phyloP scores from a whole-genome alignment of 805 yeast genomes.

The Candida succiphila region DNA sequence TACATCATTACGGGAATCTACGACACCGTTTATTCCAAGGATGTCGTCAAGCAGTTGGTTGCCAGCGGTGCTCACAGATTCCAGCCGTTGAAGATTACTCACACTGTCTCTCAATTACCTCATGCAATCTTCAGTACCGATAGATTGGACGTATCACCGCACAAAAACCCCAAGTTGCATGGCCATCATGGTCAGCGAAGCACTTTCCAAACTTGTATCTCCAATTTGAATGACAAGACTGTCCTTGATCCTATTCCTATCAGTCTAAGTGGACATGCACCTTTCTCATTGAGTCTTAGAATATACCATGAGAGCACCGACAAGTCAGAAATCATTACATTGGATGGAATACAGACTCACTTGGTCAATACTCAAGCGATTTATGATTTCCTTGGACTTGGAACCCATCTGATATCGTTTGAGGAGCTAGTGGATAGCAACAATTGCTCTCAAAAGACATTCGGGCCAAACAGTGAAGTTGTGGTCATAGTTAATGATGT shows the following conservation, averaged over 20 bases:
- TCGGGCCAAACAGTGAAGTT: slow-evolving; percentile 19
- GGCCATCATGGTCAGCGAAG: slow-evolving; percentile 1
- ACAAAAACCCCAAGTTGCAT: slow-evolving; percentile 1
- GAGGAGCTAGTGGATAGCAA: slow-evolving; percentile 52
- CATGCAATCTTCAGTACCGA: slow-evolving; percentile 22
- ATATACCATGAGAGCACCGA: slow-evolving; percentile 55
- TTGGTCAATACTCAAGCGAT: slow-evolving; percentile 30
- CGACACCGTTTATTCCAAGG: slow-evolving; percentile 51
- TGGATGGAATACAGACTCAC: slow-evolving; percentile 31
- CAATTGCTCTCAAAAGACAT: slow-evolving; percentile 50
- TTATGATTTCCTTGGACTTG: slow-evolving; percentile 49
- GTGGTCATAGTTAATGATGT: slow-evolving; percentile 64
- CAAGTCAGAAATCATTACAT: slow-evolving; percentile 32
- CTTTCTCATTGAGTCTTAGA: slow-evolving; percentile 48
- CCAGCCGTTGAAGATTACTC: slow-evolving; percentile 30
- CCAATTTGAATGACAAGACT: slow-evolving; percentile 13
- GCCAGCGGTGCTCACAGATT: slow-evolving; percentile 12
- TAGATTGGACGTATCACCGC: neutral
- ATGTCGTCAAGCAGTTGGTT: slow-evolving; percentile 21
- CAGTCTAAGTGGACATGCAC: slow-evolving; percentile 46
- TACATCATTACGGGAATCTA: slow-evolving; percentile 52
- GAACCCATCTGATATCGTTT: slow-evolving; percentile 56
- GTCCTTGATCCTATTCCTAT: slow-evolving; percentile 44
- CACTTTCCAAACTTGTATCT: slow-evolving; percentile 19
- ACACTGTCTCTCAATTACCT: slow-evolving; percentile 57